phyloP scores from a whole-genome alignment of 176 grass and related monocot genomes.

The Zoysia japonica region DNA sequence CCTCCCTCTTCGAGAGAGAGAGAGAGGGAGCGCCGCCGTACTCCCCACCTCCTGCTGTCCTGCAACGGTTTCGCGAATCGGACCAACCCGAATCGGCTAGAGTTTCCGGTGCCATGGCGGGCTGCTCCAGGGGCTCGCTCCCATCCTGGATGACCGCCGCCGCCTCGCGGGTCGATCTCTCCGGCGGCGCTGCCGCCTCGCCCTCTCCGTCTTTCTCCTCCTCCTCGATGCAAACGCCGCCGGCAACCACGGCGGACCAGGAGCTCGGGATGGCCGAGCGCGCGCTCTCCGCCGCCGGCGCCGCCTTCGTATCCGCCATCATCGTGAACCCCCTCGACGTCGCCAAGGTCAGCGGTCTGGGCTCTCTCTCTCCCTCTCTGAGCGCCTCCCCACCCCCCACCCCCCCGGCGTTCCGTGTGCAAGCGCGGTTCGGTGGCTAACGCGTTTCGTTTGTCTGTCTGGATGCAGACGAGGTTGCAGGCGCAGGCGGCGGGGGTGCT shows the following conservation, averaged over 20 bases:
- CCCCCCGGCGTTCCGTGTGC: neutral
- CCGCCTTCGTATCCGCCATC: slow-evolving; percentile 81
- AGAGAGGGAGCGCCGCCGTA: neutral
- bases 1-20: neutral
- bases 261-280: slow-evolving; percentile 66
- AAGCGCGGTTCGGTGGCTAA: slow-evolving; percentile 4
- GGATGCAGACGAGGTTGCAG: slow-evolving; percentile 86
- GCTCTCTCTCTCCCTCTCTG: too few species aligned
- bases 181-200: slow-evolving; percentile 24
- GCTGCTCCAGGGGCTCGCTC: slow-evolving; percentile 58
- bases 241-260: slow-evolving; percentile 13
- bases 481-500: slow-evolving; percentile 89
- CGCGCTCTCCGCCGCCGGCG: slow-evolving; percentile 72
- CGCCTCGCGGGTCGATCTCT: slow-evolving; percentile 74
- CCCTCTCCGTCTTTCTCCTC: neutral
- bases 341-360: slow-evolving; percentile 93
- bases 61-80: neutral
- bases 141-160: slow-evolving; percentile 81
- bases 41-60: neutral
- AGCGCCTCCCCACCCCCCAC: neutral
- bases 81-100: slow-evolving; percentile 9
- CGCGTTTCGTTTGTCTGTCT: neutral
- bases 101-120: slow-evolving; percentile 47
- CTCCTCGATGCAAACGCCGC: neutral
- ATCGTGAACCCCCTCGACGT: slow-evolving; percentile 95